Base-by-base conservation (phyloP, 768 basidiomycete genomes). In the Lepiota brunneoincarnata region DNA sequence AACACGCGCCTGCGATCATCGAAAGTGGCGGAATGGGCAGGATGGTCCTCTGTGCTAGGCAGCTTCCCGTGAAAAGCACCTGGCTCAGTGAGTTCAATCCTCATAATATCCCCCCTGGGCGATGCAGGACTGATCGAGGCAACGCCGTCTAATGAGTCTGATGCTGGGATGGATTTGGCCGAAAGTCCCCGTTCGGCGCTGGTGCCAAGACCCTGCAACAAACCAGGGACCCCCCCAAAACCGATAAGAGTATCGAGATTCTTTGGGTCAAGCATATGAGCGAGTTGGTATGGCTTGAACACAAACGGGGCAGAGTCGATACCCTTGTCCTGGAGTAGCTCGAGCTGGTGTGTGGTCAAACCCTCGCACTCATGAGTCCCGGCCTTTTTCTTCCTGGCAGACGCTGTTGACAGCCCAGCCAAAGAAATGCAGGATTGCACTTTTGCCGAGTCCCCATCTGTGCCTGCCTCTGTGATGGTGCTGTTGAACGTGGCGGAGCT, bases 251-350 rank as follows among this genome's bases (percentile, higher is more conserved):
- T 66, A 2, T 86, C 78, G 10, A 94, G 58, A 58, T 75, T 86
- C 71, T 97, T 98, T 6, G 94, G 93, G 65, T 98, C 95, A 35
- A 98, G 83, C 49, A 97, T 80, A 56, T 83, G 81, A 0, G 95
- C 95, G 14, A 98, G 84, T 46, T 78, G 73, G 56, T 77, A 81
- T 0, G 95, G 91, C 52, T 83, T 84, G 63, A 86, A 85, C 10
- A 63, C 66, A 68, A 96, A 97, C 0, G 92, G 91, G 1, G 80
- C 68, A 1, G 86, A 81, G 65, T 94, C 80, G 26, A 72, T 62
- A 20, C 64, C 67, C 24, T 64, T 66, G 55, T 75, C 74, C 54
- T 74, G 72, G 17, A 69, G 70, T 10, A 73, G 64, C 51, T 73
- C 71, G 6, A 60, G 58, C 59, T 75, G 69, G 38, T 72, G 68